Base-by-base conservation (phyloP, 2,329 filamentous ascomycete genomes). In the Penicillium sp. region DNA sequence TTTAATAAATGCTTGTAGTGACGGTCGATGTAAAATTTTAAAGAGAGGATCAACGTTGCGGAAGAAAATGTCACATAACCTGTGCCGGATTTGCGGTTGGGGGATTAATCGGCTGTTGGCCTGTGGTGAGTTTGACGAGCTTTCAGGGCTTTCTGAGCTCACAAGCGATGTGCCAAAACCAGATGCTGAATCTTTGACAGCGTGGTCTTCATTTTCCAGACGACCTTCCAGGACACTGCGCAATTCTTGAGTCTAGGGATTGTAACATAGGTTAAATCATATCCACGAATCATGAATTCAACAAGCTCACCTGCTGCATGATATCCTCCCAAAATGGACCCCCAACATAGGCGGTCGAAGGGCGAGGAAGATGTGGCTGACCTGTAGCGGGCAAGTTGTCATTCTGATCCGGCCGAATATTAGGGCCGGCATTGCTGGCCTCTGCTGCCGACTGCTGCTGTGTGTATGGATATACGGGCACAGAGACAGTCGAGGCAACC, bases 21-120 rank as follows among this genome's bases (percentile, higher is more conserved):
- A 68, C 10, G 70, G 69, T 6, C 65, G 56, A 55, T 73, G 70
- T 6, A 72, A 36, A 10, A 73, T 64, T 50, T 72, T 72, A 51
- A 72, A 70, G 7, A 70, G 49, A 4, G 70, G 71, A 49, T 73
- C 68, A 15, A 72, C 65, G 29, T 66, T 68, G 2, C 54, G 47
- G 13, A 72, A 16, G 46, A 65, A 73, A 7, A 70, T 59, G 6
- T 69, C 63, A 40, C 59, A 65, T 11, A 73, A 54, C 10, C 54
- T 62, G 25, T 57, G 50, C 4, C 64, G 59, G 0, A 47, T 60
- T 5, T 65, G 59, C 2, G 61, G 50, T 8, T 57, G 29, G 15
- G 64, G 58, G 8, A 4, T 41, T n/a, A 57, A 21, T 16, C 48
- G 56, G 36, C 36, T 54, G 29, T 45, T 40, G 19, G 55, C 57